Base-by-base conservation (phyloP, 208 protist genomes). In the Herpetomonas tarakana region DNA sequence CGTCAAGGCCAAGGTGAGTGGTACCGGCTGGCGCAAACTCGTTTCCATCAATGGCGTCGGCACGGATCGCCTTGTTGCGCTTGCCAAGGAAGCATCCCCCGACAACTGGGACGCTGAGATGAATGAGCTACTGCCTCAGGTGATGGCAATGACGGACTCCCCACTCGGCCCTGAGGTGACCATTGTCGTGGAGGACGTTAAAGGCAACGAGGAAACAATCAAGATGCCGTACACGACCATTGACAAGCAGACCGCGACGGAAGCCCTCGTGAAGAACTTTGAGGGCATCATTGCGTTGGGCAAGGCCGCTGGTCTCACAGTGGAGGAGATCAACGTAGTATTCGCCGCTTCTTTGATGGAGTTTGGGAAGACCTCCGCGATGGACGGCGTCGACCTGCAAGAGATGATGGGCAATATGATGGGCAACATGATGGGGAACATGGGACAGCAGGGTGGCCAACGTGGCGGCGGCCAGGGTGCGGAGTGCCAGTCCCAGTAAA, bases 251-350 rank as follows among this genome's bases (percentile, higher is more conserved):
- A 30, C 46, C 16, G 49, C 29, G 22, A 56, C 62, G 26, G 61
- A 47, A 18, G 76, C 70, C 0, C 29, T 82, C 3, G 51, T 59
- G 19, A 71, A 71, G 59, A 78, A 78, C 41, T 77, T 82, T 61
- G 71, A 72, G 24, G 76, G 76, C 27, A 75, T 82, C 50, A 57
- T 77, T 52, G 71, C 76, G 2, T 6, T 82, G 16, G 76, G 62
- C 38, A 77, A 82, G 58, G 69, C 62, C 7, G 71, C 66, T 2
- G 76, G 76, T 29, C 38, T 82, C 25, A 78, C 56, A 7, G 55
- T 65, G 29, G 53, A 70, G 49, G 70, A 82, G 29, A 27, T 78
- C 21, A 74, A 54, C 30, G 35, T 68, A 14, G 26, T 78, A 19
- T 82, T 82, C 51, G 52, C 53, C 7, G 38, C 66, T 3, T 54